Evolutionary conservation across 2,329 filamentous ascomycete species (phyloP).

Genomic region (Penicillium sclerotigenum): DNA sequence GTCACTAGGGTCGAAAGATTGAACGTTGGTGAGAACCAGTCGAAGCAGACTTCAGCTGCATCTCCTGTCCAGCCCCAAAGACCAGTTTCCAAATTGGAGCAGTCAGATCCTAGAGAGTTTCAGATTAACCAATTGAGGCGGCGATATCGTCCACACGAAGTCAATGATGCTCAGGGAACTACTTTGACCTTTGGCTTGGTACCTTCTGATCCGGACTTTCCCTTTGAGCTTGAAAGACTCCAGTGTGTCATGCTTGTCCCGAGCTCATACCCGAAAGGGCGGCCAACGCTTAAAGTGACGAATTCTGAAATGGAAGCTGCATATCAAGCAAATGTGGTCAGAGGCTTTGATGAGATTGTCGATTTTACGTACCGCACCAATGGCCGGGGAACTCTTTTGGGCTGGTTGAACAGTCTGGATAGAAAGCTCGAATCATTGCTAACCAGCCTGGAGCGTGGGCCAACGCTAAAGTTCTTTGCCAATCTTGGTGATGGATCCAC

Average conservation of each 20-base stretch:
- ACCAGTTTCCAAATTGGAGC: constrained; percentile 63
- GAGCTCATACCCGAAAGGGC: constrained; percentile 55
- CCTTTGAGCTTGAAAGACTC: constrained; percentile 69
- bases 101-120: constrained; percentile 67
- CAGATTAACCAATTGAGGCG: constrained; percentile 70
- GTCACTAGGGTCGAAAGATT: constrained; percentile 18
- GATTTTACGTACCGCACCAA: constrained; percentile 48
- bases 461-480: constrained; percentile 67
- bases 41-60: constrained; percentile 41
- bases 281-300: constrained; percentile 59
- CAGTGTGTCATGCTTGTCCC: constrained; percentile 68
- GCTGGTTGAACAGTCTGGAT: constrained; percentile 67
- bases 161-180: constrained; percentile 49
- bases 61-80: constrained; percentile 49
- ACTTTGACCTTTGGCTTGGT: constrained; percentile 62
- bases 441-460: constrained; percentile 65
- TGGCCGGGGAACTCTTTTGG: constrained; percentile 55
- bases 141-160: constrained; percentile 57
- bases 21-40: constrained; percentile 22
- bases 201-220: constrained; percentile 80
- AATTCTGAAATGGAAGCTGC: constrained; percentile 70
- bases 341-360: constrained; percentile 66
- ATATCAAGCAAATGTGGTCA: constrained; percentile 73
- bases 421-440: constrained; percentile 68
- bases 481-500: constrained; percentile 47